These are phyloP conservation scores for Phytopythium ostracodes DNA, from an alignment of 352 stramenopile species.

Conservation along the genomic window DNA sequence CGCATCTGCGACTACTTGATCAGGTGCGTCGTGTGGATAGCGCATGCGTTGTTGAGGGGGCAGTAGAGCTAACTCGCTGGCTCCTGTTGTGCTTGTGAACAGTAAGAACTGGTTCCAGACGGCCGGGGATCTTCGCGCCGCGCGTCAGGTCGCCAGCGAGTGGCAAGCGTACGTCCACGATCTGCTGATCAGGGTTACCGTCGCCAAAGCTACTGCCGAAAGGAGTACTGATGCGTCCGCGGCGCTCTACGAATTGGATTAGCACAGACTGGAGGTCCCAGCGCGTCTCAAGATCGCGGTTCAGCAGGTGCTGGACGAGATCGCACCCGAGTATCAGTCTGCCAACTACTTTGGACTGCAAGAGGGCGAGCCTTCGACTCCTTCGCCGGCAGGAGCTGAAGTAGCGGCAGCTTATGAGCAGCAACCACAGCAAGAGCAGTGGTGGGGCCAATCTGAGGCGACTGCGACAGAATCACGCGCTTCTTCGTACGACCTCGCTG, in stretches of 20 bases:
- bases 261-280: conserved; percentile 40
- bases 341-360: background rate
- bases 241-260: background rate
- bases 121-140: conserved; percentile 45
- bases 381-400: background rate
- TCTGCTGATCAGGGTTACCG: background rate
- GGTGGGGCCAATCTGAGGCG: conserved; percentile 10
- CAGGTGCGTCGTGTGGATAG: conserved; percentile 23
- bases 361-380: background rate
- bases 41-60: background rate
- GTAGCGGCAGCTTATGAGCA: conserved; percentile 7
- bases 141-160: conserved; percentile 28
- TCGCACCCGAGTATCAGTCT: conserved; percentile 3
- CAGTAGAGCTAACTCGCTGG: background rate
- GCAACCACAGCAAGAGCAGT: conserved; percentile 5
- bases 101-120: conserved; percentile 74
- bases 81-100: conserved; percentile 3
- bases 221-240: background rate
- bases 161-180: conserved; percentile 45
- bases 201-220: background rate
- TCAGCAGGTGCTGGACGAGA: conserved; percentile 52
- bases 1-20: conserved; percentile 59
- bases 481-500: background rate
- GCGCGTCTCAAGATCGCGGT: conserved; percentile 60
- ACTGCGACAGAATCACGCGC: background rate